These are phyloP conservation scores for Skeletonema costatum DNA, from an alignment of 108 stramenopile species.

Conservation along the genomic window DNA sequence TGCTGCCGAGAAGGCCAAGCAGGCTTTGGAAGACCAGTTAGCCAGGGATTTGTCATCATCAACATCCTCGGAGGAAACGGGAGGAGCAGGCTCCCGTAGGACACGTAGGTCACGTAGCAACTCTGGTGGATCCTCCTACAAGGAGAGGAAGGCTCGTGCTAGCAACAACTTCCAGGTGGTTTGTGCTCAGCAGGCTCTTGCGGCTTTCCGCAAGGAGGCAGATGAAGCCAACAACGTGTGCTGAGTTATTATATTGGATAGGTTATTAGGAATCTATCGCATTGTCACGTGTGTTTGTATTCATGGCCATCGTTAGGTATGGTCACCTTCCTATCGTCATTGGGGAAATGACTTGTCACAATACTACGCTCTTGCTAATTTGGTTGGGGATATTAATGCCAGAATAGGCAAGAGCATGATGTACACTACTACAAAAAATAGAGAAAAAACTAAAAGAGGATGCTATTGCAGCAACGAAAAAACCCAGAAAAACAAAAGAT, in stretches of 20 bases:
- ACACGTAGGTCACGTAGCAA: not conserved
- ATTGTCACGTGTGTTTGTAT: not conserved
- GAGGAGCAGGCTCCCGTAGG: not conserved
- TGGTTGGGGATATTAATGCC: constrained; percentile 3
- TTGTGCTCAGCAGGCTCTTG: constrained; percentile 59
- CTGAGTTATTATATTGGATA: not conserved
- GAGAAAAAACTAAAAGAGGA: not conserved
- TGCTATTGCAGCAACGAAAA: constrained; percentile 1
- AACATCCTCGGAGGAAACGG: constrained; percentile 2
- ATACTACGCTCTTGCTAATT: not conserved
- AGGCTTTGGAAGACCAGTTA: constrained; percentile 15
- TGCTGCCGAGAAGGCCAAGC: constrained; percentile 52
- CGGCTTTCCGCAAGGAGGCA: constrained; percentile 46
- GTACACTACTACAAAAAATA: not conserved
- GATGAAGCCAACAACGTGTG: not conserved
- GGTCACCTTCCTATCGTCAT: not conserved
- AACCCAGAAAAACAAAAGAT: not conserved
- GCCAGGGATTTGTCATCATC: not conserved
- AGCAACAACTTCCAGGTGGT: constrained; percentile 48
- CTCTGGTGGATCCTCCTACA: constrained; percentile 8
- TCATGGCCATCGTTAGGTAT: not conserved
- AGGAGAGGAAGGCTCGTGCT: constrained; percentile 12
- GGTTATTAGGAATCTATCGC: not conserved
- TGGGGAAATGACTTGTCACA: not conserved
- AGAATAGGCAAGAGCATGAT: not conserved